Conservation (phyloP, 805 yeast species). For the Candida andamanensis region DNA sequence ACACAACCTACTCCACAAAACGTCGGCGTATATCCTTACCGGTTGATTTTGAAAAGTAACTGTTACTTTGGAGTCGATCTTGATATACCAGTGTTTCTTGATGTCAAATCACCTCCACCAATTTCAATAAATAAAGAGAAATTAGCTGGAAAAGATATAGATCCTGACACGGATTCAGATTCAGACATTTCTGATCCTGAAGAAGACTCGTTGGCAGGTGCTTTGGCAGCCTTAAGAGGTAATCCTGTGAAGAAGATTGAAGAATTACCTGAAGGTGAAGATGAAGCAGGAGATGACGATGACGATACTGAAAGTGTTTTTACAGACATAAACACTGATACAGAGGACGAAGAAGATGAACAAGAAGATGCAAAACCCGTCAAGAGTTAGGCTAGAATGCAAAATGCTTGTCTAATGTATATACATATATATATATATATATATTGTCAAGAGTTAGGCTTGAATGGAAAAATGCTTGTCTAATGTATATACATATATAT, state of each 20-base stretch:
- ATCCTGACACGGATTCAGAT: constrained; percentile 44
- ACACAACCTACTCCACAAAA: constrained; percentile 74
- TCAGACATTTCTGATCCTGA: constrained; percentile 62
- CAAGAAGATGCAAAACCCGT: no score
- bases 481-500: constrained; percentile 4
- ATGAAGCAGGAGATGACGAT: constrained; percentile 22
- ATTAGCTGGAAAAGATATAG: constrained; percentile 28
- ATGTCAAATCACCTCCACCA: constrained; percentile 48
- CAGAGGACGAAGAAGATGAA: constrained; percentile 36
- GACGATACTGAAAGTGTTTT: constrained; percentile 39
- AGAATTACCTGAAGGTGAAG: constrained; percentile 10
- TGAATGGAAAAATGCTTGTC: constrained; percentile 2
- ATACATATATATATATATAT: constrained; percentile 4
- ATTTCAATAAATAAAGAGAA: constrained; percentile 15
- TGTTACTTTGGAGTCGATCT: constrained; percentile 81
- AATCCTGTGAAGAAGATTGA: constrained; percentile 41
- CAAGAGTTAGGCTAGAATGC: no score
- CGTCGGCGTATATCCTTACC: constrained; percentile 61
- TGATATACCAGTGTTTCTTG: constrained; percentile 63
- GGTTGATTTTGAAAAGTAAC: constrained; percentile 64
- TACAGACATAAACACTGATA: constrained; percentile 43
- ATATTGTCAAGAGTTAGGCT: no score
- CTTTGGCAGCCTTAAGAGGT: constrained; percentile 66
- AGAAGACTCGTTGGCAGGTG: constrained; percentile 73
- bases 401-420: constrained; percentile 2